Evolutionary conservation across 176 grass and related monocot species (phyloP).

Genomic region (Cenchrus americanus): DNA sequence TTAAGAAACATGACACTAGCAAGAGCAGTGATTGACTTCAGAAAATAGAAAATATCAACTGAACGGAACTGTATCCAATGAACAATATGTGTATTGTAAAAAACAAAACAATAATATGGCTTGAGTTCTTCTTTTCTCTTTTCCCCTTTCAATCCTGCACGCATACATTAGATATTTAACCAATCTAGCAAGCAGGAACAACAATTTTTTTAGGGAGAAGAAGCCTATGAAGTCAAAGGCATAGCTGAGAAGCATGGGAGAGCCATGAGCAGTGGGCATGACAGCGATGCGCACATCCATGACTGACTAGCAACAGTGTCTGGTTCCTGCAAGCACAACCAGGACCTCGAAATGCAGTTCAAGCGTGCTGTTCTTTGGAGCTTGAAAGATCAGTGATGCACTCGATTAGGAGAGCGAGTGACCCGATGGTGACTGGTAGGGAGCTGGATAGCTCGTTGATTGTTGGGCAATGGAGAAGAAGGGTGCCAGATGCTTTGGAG

Average conservation of each 20-base stretch:
- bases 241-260: constrained; percentile 44
- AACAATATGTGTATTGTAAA: constrained; percentile 15
- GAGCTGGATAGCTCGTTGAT: neutral
- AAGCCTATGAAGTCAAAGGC: constrained; percentile 22
- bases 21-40: neutral
- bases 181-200: constrained; percentile 18
- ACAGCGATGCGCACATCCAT: neutral
- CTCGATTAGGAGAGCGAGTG: neutral
- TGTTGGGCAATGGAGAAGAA: neutral
- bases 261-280: constrained; percentile 22
- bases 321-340: constrained; percentile 4
- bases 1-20: neutral
- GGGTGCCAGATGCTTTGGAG: neutral
- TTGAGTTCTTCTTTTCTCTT: neutral
- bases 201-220: neutral
- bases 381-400: neutral
- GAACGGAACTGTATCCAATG: neutral
- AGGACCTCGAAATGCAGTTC: neutral
- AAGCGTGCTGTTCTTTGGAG: neutral
- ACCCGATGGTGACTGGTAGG: neutral
- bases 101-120: no score
- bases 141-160: neutral
- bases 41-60: neutral
- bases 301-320: constrained; percentile 14
- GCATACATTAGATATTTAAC: neutral